Evolutionary conservation across 2,329 filamentous ascomycete species (phyloP), one percentile per base, ranked within the genome.

Genomic region (Stromatinia cepivora): DNA sequence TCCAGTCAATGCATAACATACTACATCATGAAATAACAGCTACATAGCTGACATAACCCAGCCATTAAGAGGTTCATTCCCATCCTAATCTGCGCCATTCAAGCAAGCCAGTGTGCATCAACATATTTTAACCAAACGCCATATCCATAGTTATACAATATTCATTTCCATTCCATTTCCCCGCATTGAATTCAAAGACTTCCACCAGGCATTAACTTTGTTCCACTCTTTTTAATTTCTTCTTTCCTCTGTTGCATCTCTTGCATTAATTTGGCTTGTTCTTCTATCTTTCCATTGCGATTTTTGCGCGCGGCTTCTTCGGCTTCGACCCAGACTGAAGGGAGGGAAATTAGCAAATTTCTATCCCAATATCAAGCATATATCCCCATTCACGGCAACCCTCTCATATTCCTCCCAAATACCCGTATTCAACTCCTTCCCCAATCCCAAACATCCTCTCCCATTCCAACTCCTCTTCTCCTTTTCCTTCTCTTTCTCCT

Each of bases 241-340:
- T 81, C 80, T 71, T 80, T 80, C 70, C 81, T 79, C 70, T 75
- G 77, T 73, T 78, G 77, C 39, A 79, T 77, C 72, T 83, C 80
- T 70, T 81, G 78, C 20, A 77, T 76, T 15, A 79, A 63, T 53
- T 78, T 79, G 52, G 73, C 76, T 52, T 80, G 77, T 67, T 80
- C 77, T 36, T 73, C 75, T 46, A 80, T 75, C 72, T 74, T 76
- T 13, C 80, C 78, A 53, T 81, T 77, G 57, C 76, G 79, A 22
- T 71, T 72, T 69, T 79, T 80, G 22, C 77, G 76, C 45, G 79
- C 77, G 22, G 78, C 81, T 69, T 81, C 80, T 64, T 80, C 80
- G 20, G 81, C 81, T 8, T 81, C 82, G 59, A 79, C 76, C 83
- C 83, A 85, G 71, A 84, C 82, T 83, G 71, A 34, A n/a, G 17